A percentile compares a stretch with the other conserved stretches of the same genome.
These are phyloP conservation scores for Auricularia heimuer DNA, from an alignment of 768 basidiomycete species.

Conservation along the genomic window DNA sequence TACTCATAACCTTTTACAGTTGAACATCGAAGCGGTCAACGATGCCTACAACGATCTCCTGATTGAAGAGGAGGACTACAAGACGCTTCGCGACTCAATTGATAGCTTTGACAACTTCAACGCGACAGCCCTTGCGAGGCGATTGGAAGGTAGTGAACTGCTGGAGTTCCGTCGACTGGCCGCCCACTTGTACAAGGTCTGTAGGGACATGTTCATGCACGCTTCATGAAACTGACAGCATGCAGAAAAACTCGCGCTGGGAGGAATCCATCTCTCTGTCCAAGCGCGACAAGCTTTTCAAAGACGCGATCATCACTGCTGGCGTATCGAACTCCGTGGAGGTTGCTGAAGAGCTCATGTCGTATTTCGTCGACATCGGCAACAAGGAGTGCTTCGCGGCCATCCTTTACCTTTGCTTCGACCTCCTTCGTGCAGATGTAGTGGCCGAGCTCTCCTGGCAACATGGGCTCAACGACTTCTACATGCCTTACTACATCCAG, in stretches of 20 bases:
- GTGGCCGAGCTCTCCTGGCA: constrained; percentile 96
- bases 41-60: constrained; percentile 97
- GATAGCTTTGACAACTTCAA: constrained; percentile 99
- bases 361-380: constrained; percentile 96
- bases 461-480: constrained; percentile 91
- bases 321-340: constrained; percentile 76
- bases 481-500: constrained; percentile 94
- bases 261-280: constrained; percentile 92
- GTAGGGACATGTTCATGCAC: constrained; percentile 5
- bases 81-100: constrained; percentile 93
- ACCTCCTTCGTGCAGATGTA: constrained; percentile 84
- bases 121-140: constrained; percentile 73
- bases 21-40: constrained; percentile 95
- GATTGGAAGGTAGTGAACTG: constrained; percentile 81
- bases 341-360: constrained; percentile 87
- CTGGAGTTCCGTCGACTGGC: constrained; percentile 93
- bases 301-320: constrained; percentile 91
- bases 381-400: constrained; percentile 98
- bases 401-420: constrained; percentile 85
- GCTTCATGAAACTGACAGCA: background rate
- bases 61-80: constrained; percentile 98
- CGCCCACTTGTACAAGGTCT: constrained; percentile 90
- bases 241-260: constrained; percentile 93
- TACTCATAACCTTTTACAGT: constrained; percentile 29
- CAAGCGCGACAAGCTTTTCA: constrained; percentile 95